A percentile compares a stretch with the other conserved stretches of the same genome.
These are phyloP conservation scores for Apodospora peruviana DNA, from an alignment of 495 filamentous ascomycete genomes.

Conservation along the genomic window DNA sequence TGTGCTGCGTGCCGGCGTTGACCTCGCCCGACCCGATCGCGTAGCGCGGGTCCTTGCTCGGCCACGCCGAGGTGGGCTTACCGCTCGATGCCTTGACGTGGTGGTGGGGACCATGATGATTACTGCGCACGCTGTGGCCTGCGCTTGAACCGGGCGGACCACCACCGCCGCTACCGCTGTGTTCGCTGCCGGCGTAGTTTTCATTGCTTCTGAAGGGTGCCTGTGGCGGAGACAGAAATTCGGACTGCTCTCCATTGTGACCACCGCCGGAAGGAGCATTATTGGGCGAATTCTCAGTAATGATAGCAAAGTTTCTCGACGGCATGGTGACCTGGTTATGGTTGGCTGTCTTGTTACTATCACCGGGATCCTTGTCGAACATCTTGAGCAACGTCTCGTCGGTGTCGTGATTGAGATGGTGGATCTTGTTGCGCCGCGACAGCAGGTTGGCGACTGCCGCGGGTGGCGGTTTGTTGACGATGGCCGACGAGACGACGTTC, in stretches of 20 bases:
- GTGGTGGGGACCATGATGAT: not conserved
- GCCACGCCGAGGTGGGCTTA: conserved; percentile 10
- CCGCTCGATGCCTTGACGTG: not conserved
- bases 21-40: conserved; percentile 61
- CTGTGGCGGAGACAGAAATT: not conserved
- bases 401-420: conserved; percentile 77
- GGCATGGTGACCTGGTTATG: conserved; percentile 88
- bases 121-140: conserved; percentile 11
- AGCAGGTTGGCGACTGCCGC: conserved; percentile 82
- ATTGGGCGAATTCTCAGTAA: conserved; percentile 61
- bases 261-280: conserved; percentile 16
- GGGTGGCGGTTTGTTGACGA: conserved; percentile 93
- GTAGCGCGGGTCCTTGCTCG: conserved; percentile 54
- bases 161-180: not conserved
- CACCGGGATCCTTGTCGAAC: conserved; percentile 79
- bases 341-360: conserved; percentile 55
- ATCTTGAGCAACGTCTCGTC: conserved; percentile 85
- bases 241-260: not conserved
- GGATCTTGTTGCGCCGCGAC: conserved; percentile 81
- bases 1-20: conserved; percentile 58
- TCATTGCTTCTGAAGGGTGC: not conserved
- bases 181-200: not conserved
- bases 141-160: conserved; percentile 13
- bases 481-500: conserved; percentile 78
- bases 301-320: conserved; percentile 76